Evolutionary conservation across 345 rosid species (phyloP).

Genomic region (Eucalyptus victrix): DNA sequence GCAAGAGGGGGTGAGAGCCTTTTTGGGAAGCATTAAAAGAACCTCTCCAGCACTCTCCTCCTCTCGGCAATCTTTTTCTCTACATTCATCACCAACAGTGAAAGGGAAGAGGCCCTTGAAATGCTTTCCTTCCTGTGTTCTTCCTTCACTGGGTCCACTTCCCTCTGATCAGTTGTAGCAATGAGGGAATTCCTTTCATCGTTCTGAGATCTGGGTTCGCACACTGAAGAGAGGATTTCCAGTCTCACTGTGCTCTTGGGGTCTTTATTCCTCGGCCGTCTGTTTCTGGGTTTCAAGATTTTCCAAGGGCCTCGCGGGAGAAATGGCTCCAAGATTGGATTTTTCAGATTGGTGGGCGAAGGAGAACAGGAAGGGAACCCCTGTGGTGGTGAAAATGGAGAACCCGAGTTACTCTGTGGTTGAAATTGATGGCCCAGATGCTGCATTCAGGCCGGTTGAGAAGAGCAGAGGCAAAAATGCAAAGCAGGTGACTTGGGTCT

Average conservation of each 20-base stretch:
- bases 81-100: not conserved
- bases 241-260: not conserved
- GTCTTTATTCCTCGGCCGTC: not conserved
- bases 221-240: not conserved
- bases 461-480: conserved; percentile 81
- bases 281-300: not conserved
- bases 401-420: conserved; percentile 74
- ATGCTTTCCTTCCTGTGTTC: not conserved
- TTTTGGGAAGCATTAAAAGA: not conserved
- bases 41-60: not conserved
- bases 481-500: conserved; percentile 85
- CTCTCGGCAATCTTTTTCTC: not conserved
- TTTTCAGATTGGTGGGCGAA: conserved; percentile 47
- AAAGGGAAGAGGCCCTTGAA: not conserved
- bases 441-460: conserved; percentile 75
- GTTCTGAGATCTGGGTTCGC: not conserved
- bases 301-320: not conserved
- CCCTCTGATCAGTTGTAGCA: not conserved
- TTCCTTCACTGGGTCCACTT: not conserved
- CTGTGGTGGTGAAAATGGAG: conserved; percentile 88
- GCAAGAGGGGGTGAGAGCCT: not conserved
- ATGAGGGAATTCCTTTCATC: not conserved
- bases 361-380: conserved; percentile 64
- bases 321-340: conserved; percentile 65
- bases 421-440: conserved; percentile 82